A percentile compares a stretch with the other conserved stretches of the same genome.
Evolutionary conservation across 352 stramenopile genomes (phyloP).

Genomic region (Pythium insidiosum): DNA sequence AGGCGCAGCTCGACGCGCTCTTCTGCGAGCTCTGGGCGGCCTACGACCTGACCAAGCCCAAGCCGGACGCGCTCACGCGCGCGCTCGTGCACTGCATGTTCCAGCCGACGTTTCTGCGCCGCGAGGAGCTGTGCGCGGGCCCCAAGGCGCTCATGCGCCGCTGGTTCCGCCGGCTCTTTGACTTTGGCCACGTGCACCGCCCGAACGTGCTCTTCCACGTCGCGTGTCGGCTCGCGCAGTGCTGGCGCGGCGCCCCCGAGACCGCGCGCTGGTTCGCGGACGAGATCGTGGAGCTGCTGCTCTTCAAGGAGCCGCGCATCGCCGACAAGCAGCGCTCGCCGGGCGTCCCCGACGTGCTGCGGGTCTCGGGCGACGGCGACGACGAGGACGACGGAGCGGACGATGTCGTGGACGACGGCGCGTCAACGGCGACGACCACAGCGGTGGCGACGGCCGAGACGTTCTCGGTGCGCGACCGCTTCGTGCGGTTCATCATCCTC

Average conservation of each 20-base stretch:
- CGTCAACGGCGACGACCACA: too few species aligned
- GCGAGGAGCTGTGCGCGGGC: conserved; percentile 4
- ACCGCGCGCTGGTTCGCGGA: conserved; percentile 43
- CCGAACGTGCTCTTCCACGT: conserved; percentile 81
- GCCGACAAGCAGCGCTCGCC: conserved; percentile 21
- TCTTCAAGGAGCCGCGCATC: conserved; percentile 77
- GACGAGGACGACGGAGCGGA: too few species aligned
- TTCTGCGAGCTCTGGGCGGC: conserved; percentile 56
- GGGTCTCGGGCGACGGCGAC: conserved; percentile 23
- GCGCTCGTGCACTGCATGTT: conserved; percentile 64
- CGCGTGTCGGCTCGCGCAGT: conserved; percentile 47
- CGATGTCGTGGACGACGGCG: too few species aligned
- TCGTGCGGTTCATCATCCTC: conserved; percentile 62
- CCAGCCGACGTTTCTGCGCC: conserved; percentile 55
- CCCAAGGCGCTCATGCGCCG: conserved; percentile 31
- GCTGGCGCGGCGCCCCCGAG: conserved; percentile 45
- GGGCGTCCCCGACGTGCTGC: conserved; percentile 3
- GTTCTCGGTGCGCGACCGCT: conserved; percentile 43
- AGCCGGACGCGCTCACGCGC: conserved; percentile 55
- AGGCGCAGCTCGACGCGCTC: conserved; percentile 25
- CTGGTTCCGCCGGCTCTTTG: conserved; percentile 45
- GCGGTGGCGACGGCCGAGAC: conserved; percentile 1
- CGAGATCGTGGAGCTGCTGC: conserved; percentile 56
- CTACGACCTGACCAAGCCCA: conserved; percentile 62
- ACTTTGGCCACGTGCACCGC: conserved; percentile 45